These are phyloP conservation scores for Penicillium oxalicum DNA, from an alignment of 2,329 filamentous ascomycete species.

Conservation along the genomic window DNA sequence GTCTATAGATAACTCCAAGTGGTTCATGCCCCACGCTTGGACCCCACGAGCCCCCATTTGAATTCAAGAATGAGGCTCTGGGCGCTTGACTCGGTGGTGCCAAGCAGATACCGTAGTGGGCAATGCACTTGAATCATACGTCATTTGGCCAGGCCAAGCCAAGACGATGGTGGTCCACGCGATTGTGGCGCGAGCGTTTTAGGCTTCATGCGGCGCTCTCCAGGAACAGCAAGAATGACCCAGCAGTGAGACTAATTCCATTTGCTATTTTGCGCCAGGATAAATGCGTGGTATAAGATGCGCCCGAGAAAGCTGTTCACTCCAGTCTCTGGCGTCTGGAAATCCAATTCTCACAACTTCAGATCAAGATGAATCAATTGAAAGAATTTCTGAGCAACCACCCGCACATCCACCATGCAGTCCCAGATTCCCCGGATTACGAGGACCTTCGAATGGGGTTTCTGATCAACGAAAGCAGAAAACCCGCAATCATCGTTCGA, in stretches of 20 bases:
- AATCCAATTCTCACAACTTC: no score
- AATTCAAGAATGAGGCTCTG: background rate
- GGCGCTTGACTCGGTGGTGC: background rate
- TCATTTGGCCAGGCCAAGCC: background rate
- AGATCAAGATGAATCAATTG: constrained; percentile 5
- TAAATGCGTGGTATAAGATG: no score
- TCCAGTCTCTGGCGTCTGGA: no score
- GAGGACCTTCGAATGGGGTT: constrained; percentile 7
- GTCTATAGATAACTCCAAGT: no score
- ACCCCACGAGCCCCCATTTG: background rate
- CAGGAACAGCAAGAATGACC: no score
- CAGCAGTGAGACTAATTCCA: no score
- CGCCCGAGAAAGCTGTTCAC: no score
- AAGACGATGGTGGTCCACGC: background rate
- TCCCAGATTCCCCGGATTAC: constrained; percentile 8
- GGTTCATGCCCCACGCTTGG: no score
- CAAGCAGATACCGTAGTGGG: no score
- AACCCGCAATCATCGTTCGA: constrained; percentile 19
- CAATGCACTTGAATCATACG: background rate
- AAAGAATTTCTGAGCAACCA: constrained; percentile 8
- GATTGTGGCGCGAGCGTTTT: no score
- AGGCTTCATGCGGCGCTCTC: no score
- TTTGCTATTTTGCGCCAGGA: no score
- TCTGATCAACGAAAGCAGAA: constrained; percentile 7
- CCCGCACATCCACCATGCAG: constrained; percentile 11